phyloP scores from a whole-genome alignment of 129 eudicot species.

The Chrysanthemum makinoi region DNA sequence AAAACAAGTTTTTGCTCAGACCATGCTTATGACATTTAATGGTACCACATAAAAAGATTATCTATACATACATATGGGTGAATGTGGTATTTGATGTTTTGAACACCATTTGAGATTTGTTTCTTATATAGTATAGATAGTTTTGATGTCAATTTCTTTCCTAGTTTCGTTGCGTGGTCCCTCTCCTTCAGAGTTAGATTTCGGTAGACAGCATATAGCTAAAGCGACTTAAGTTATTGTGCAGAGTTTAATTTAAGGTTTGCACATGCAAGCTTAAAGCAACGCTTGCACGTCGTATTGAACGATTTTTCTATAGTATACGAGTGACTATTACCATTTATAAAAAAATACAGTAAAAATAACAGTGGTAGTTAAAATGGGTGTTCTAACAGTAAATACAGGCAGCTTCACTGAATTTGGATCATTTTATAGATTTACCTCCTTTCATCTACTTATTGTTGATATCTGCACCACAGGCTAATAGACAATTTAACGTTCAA shows the following conservation, averaged over 20 bases:
- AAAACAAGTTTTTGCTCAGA: constrained; percentile 25
- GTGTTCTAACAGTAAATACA: constrained; percentile 19
- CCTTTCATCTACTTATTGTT: constrained; percentile 5
- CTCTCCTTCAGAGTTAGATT: background rate
- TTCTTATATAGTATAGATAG: constrained; percentile 3
- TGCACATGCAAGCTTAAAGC: too few relatives aligned
- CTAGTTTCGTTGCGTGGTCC: constrained; percentile 6
- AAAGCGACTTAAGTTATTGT: background rate
- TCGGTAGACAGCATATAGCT: background rate
- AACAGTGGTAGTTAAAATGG: constrained; percentile 21
- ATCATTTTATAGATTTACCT: constrained; percentile 23
- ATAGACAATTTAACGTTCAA: constrained; percentile 30
- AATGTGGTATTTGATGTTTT: background rate
- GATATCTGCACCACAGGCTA: constrained; percentile 26
- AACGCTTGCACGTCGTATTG: too few relatives aligned
- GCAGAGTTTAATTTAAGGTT: too few relatives aligned
- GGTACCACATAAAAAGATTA: constrained; percentile 21
- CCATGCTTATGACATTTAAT: constrained; percentile 37
- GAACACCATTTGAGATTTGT: background rate
- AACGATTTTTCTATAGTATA: too few relatives aligned
- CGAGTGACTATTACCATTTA: too few relatives aligned
- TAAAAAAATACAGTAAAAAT: too few relatives aligned
- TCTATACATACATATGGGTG: constrained; percentile 10
- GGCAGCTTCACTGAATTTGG: constrained; percentile 19
- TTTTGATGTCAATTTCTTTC: constrained; percentile 6